Evolutionary conservation across 306 rosid genomes (phyloP), one percentile per base, ranked within the genome.

Genomic region (Cyclanthera cordifolia): DNA sequence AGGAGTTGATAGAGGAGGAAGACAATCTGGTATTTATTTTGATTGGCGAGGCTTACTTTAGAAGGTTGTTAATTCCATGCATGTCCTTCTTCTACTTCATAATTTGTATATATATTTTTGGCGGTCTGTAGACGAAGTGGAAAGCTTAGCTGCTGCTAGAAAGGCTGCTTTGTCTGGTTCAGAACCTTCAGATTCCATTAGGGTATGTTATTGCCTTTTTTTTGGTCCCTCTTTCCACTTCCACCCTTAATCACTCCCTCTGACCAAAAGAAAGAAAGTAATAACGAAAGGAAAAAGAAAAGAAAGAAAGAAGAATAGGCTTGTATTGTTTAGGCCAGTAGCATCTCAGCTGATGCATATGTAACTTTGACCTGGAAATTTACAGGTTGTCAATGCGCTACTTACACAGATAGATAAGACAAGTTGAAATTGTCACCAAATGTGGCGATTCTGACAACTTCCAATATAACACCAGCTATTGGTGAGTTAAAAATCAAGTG

Each of bases 151-250:
- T 71, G 94, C 99, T 71, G 99, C 97, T 58, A 80, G 97, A 79
- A 94, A 94, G 83, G 91, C 99, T 46, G 96, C 99, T 74, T 72
- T 94, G 74, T 94, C 97, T 60, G 99, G 96, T 75, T 90, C 99
- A 67, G 97, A 94, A 85, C 99, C 97, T 73, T 94, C 99, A n/a
- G 99, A 94, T 76, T 94, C 99, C 77, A 94, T 94, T 72, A 74
- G 97, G 87, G 97, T 94, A 90, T 60, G 76, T 48, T 49, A 67
- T 79, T 73, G n/a, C 67, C 41, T 72, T 63, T 45, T 52, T 6
- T 53, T 23, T 63, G 51, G 72, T 32, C 46, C 37, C 53, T 55
- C 23, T 21, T 54, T 34, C 41, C 41, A 5, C 41, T 54, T 34
- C 41, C 41, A 5, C 41, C 41, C 41, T 46, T 34, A 19, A 49